Percentiles rank a stretch among this genome's conserved stretches.
Conservation (phyloP, 2,329 filamentous ascomycete species). For the Colletotrichum filicis region DNA sequence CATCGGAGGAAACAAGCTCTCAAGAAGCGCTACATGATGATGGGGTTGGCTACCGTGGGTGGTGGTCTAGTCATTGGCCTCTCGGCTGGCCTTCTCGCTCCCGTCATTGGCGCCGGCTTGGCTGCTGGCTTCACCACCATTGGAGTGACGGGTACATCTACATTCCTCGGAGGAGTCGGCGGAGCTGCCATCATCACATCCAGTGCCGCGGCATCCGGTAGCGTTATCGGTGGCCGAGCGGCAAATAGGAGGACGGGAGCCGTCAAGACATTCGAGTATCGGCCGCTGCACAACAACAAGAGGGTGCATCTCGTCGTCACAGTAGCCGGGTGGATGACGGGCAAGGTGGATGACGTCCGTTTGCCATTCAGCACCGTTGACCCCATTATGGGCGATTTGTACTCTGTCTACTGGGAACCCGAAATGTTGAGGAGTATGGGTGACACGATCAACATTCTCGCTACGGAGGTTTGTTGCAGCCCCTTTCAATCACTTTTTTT, state of each 20-base stretch:
- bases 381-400: constrained; percentile 97
- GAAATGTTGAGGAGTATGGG: constrained; percentile 98
- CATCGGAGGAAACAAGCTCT: constrained; percentile 82
- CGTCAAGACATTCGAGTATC: constrained; percentile 96
- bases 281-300: constrained; percentile 97
- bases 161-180: constrained; percentile 90
- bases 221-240: constrained; percentile 86
- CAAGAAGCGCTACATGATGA: constrained; percentile 88
- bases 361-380: constrained; percentile 96
- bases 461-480: constrained; percentile 82
- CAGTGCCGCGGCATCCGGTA: constrained; percentile 84
- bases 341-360: constrained; percentile 95
- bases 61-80: constrained; percentile 95
- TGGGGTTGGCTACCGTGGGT: constrained; percentile 96
- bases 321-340: constrained; percentile 97
- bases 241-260: constrained; percentile 89
- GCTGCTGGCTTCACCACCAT: constrained; percentile 96
- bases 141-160: constrained; percentile 87
- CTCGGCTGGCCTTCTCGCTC: constrained; percentile 90
- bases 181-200: constrained; percentile 96
- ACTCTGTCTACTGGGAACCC: constrained; percentile 96
- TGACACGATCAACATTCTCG: constrained; percentile 97
- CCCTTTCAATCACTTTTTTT: neutral
- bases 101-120: constrained; percentile 92
- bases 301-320: constrained; percentile 95